Conservation (phyloP, 2,329 filamentous ascomycete species). For the Gyromitra esculenta region DNA sequence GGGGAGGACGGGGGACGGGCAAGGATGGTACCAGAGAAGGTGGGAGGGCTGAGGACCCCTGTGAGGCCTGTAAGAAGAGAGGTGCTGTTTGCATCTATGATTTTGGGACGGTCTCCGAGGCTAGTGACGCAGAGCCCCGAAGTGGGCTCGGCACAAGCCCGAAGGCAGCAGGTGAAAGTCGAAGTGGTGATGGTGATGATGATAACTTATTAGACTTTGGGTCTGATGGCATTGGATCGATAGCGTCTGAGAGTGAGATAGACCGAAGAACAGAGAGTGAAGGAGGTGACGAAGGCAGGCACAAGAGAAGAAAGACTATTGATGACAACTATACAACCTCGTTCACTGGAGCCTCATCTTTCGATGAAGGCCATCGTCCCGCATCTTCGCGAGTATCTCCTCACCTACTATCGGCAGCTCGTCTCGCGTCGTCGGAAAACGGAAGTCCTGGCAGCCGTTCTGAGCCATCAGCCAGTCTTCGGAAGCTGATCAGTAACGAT, state of each 20-base stretch:
- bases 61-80: slow-evolving; percentile 57
- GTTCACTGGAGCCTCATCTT: slow-evolving; percentile 22
- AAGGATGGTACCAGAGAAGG: slow-evolving; percentile 53
- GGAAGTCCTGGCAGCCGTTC: slow-evolving; percentile 29
- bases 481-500: slow-evolving; percentile 40
- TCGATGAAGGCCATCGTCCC: slow-evolving; percentile 21
- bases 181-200: slow-evolving; percentile 53
- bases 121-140: slow-evolving; percentile 39
- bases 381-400: slow-evolving; percentile 43
- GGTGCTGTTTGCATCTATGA: slow-evolving; percentile 57
- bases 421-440: slow-evolving; percentile 45
- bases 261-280: slow-evolving; percentile 21
- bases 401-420: slow-evolving; percentile 53
- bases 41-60: slow-evolving; percentile 56
- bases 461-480: slow-evolving; percentile 30
- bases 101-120: slow-evolving; percentile 53
- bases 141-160: slow-evolving; percentile 36
- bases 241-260: slow-evolving; percentile 33
- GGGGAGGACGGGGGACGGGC: slow-evolving; percentile 51
- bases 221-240: slow-evolving; percentile 46
- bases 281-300: slow-evolving; percentile 17
- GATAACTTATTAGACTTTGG: slow-evolving; percentile 53
- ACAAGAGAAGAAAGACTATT: slow-evolving; percentile 52
- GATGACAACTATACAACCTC: slow-evolving; percentile 36
- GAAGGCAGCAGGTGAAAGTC: slow-evolving; percentile 52